Conservation (phyloP, 169 alveolate genomes). For the Amoebophrya sp. region DNA sequence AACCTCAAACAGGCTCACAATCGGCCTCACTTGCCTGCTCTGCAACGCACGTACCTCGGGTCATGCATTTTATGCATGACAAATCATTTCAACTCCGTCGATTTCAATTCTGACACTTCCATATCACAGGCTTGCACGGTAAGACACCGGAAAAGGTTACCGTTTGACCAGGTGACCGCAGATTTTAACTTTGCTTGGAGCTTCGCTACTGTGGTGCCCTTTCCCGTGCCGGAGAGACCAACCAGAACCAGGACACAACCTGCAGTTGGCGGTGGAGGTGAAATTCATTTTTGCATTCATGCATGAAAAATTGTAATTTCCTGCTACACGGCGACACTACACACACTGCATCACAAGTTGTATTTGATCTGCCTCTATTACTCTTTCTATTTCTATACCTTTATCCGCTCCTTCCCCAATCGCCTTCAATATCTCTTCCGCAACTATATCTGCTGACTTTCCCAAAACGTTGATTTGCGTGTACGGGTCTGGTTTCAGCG, state of each 20-base stretch:
- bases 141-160: conserved; percentile 42
- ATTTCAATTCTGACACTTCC: background rate
- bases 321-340: no score
- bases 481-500: background rate
- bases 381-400: background rate
- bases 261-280: background rate
- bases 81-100: no score
- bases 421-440: background rate
- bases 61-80: no score
- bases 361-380: no score
- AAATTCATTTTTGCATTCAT: no score
- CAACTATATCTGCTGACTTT: background rate
- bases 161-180: conserved; percentile 40
- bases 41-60: no score
- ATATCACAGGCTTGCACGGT: conserved; percentile 36
- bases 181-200: conserved; percentile 31
- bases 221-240: conserved; percentile 43
- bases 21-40: no score
- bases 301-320: no score
- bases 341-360: no score
- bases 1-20: no score
- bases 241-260: conserved; percentile 36
- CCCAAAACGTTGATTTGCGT: background rate
- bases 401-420: background rate
- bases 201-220: conserved; percentile 38